Base-by-base conservation (phyloP, 192 early-diverging fungal species). In the Geranomyces variabilis region DNA sequence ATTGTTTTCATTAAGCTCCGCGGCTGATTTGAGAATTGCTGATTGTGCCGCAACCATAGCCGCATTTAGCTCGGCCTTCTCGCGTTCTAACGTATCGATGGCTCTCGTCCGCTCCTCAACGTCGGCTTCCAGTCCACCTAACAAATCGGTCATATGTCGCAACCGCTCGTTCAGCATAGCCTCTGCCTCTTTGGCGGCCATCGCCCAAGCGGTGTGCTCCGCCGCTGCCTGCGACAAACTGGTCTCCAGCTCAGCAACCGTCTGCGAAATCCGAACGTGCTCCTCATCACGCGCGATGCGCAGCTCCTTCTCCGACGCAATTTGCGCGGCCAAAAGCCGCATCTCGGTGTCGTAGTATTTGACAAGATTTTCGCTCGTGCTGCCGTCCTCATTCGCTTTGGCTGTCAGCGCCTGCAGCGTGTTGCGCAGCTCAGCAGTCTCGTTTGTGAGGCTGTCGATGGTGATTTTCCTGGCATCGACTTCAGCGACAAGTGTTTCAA, bases 321-420 rank as follows among this genome's bases (percentile, higher is more conserved):
- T 44, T 14, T 34, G 33, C 21, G 29, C 26, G 31, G 55, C 43
- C 0, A 73, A 47, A 4, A 57, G 24, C 36, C 43, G 26, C 24
- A 73, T 63, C 51, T 73, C 71, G 12, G 34, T 31, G 13, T 73
- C 63, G 64, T 73, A 73, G 55, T 73, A 64, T 21, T 24, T 3
- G 3, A 66, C 48, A 5, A 73, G 15, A 14, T 8, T 31, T 26
- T 56, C 28, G 66, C 53, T 49, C 13, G 66, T 28, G 0, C 8
- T 22, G 19, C 59, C 59, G 6, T 43, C 45, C 63, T 41, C 45
- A 1, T 46, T 2, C 3, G 45, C 31, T 31, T 65, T 46, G 22
- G 53, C 13, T 56, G 41, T 57, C 28, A 41, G 26, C 36, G 33
- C 28, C 8, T 70, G 31, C 10, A 45, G 57, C 15, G 70, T 26